Conservation (phyloP, 192 early-diverging fungal genomes). For the Linnemannia zychae region DNA sequence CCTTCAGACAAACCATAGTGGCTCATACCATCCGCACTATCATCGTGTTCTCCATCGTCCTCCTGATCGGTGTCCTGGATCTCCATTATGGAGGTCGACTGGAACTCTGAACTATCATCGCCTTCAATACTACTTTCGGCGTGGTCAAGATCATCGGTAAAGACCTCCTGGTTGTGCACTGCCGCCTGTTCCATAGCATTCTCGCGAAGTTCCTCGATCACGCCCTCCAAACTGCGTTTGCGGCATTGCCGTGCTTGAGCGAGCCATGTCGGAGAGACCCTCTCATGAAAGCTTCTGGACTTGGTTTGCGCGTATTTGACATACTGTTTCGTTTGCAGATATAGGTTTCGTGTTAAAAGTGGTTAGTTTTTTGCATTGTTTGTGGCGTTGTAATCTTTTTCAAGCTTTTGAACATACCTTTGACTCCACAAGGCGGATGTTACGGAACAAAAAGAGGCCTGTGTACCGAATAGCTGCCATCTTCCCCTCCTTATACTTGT, state of each 20-base stretch:
- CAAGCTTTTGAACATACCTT: conserved; percentile 15
- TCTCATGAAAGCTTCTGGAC: conserved; percentile 47
- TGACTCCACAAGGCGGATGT: conserved; percentile 40
- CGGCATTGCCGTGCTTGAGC: conserved; percentile 30
- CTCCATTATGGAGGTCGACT: background rate
- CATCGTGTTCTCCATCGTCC: background rate
- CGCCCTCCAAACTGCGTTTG: conserved; percentile 46
- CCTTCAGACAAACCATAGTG: background rate
- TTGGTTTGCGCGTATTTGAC: conserved; percentile 53
- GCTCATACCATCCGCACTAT: background rate
- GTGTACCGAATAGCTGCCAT: conserved; percentile 45
- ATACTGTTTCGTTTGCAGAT: conserved; percentile 11
- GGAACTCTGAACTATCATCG: background rate
- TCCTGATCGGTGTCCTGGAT: background rate
- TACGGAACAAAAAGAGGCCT: conserved; percentile 45
- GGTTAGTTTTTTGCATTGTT: too few species aligned
- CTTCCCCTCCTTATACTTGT: conserved; percentile 49
- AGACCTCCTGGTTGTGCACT: conserved; percentile 25
- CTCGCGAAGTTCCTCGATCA: conserved; percentile 29
- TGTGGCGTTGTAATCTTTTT: background rate
- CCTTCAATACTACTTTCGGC: background rate
- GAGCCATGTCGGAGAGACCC: conserved; percentile 31
- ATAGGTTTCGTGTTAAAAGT: background rate
- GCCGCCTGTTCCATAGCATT: conserved; percentile 42
- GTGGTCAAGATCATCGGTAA: conserved; percentile 19